Percentiles rank a stretch among this genome's conserved stretches.
Evolutionary conservation across 163 green algal genomes (phyloP).

Genomic region (Chloromonas sp.): DNA sequence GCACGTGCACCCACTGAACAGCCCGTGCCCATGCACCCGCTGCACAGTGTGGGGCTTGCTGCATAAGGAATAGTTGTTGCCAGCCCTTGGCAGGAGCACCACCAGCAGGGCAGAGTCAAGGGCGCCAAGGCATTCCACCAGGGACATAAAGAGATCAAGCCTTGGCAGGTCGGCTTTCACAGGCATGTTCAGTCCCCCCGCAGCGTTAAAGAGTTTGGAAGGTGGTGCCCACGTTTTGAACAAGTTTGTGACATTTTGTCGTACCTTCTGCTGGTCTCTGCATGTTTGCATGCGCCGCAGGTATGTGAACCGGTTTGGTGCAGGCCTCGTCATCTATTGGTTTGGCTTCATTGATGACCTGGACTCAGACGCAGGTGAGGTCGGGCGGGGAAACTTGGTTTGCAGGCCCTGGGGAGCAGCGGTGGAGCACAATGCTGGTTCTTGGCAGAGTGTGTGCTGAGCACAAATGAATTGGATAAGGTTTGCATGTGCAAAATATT

Average conservation of each 20-base stretch:
- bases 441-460: neutral
- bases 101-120: neutral
- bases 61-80: neutral
- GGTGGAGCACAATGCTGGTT: neutral
- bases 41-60: neutral
- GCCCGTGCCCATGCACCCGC: neutral
- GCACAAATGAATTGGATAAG: neutral
- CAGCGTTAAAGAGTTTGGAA: neutral
- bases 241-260: neutral
- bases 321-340: constrained; percentile 91
- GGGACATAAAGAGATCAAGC: neutral
- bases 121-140: neutral
- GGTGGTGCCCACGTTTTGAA: neutral
- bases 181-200: no score
- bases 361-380: constrained; percentile 11
- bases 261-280: neutral
- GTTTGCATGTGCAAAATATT: neutral
- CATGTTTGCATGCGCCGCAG: constrained; percentile 15
- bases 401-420: neutral
- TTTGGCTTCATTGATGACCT: constrained; percentile 72
- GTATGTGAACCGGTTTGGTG: constrained; percentile 73
- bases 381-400: neutral
- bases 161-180: neutral
- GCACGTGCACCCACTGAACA: no score
- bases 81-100: neutral